Evolutionary conservation across 495 filamentous ascomycete species (phyloP), one percentile per base, ranked within the genome.

Genomic region (Hamigera avellanea): DNA sequence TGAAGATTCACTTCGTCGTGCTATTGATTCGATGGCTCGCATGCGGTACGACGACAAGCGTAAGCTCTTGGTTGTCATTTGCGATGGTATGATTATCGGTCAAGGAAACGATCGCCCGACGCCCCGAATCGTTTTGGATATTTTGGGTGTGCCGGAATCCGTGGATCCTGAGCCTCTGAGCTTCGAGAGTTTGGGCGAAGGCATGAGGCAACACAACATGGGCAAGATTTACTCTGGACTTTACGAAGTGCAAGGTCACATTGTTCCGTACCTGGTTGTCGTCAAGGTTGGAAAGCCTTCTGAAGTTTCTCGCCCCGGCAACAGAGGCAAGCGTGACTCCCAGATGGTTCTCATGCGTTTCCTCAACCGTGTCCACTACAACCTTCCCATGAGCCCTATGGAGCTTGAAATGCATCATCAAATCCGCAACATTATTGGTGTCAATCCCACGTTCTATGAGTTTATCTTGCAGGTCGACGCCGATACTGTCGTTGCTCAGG

Each of bases 351-450:
- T 95, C 40, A 95, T 99, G 88, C 78, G 91, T 40, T 99, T 96
- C 76, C 69, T 99, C 48, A 96, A 96, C 69, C 82, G 91, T 35
- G 83, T 99, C 31, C 91, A 96, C 59, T 93, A 99, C 68, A 93
- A 94, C 55, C 62, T 84, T 27, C 67, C 93, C 12, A 99, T 99
- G 91, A 91, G 76, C 47, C 91, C 91, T 15, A 73, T 99, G 43
- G 93, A 99, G 57, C 70, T 99, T 26, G 91, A 99, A 54, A 95
- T 99, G 78, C 84, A 93, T 56, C 91, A 99, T 52, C 93, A 99
- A 51, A 95, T 99, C 49, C 81, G 86, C 33, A 99, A 99, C 56
- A 88, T 99, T 48, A 99, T 99, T 44, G 91, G 91, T 35, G 91
- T 99, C 42, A 94, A 99, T 57, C 91, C 91, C 1, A 91, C 83